A percentile compares a stretch with the other conserved stretches of the same genome.
Evolutionary conservation across 148 eudicot species (phyloP).

Genomic region (Fallopia convolvulus): DNA sequence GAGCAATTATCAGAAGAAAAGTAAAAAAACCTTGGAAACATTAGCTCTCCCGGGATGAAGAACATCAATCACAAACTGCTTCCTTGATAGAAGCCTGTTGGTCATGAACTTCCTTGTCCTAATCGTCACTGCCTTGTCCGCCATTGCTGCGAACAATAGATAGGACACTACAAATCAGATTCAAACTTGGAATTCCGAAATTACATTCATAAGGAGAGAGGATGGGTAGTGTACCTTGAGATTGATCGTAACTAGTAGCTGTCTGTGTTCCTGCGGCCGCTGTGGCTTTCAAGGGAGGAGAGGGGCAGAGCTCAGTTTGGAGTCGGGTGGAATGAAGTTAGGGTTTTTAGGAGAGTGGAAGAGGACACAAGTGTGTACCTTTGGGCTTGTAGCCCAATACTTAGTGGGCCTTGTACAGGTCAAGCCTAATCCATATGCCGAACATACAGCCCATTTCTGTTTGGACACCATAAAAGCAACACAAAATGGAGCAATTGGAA

Average conservation of each 20-base stretch:
- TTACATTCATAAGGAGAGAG: neutral
- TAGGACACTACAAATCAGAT: neutral
- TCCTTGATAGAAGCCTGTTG: slow-evolving; percentile 72
- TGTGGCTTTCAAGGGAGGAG: slow-evolving; percentile 2
- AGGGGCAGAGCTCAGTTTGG: neutral
- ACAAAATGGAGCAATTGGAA: too few species aligned
- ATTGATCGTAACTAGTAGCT: neutral
- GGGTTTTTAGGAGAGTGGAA: neutral
- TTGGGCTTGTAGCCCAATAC: neutral
- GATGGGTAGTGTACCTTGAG: neutral
- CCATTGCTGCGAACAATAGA: slow-evolving; percentile 28
- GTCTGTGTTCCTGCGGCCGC: neutral
- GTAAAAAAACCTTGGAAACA: slow-evolving; percentile 57
- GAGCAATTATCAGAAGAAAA: neutral
- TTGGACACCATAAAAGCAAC: too few species aligned
- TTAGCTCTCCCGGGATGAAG: slow-evolving; percentile 83
- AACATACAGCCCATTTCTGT: neutral
- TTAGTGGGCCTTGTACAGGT: neutral
- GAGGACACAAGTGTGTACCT: neutral
- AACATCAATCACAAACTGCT: slow-evolving; percentile 81
- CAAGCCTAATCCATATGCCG: neutral
- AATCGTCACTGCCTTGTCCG: slow-evolving; percentile 72
- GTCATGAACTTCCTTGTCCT: slow-evolving; percentile 92
- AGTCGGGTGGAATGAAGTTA: neutral
- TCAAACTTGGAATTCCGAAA: neutral